Conservation (phyloP, 139 green algal species). For the Chlamydomonas schloesseri region DNA sequence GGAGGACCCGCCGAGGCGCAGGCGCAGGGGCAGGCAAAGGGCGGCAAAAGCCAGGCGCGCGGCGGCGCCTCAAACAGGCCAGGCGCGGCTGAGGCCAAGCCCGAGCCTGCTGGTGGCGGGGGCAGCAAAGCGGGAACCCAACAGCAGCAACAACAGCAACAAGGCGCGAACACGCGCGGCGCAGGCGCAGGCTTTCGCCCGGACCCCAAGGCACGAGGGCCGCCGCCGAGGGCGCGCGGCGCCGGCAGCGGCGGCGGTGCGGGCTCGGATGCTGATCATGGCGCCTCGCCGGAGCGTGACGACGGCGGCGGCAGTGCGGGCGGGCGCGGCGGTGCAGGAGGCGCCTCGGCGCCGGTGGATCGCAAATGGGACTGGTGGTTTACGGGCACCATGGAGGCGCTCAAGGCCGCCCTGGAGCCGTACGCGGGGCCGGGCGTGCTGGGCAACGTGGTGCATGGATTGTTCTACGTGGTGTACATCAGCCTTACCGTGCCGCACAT, state of each 20-base stretch:
- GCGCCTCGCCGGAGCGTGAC: background rate
- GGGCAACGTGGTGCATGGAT: no score
- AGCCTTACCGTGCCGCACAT: background rate
- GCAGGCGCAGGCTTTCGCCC: background rate
- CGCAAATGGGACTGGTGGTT: conserved; percentile 36
- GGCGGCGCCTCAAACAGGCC: no score
- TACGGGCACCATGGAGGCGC: background rate
- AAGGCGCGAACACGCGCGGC: no score
- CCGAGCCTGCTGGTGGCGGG: no score
- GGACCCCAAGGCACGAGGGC: background rate
- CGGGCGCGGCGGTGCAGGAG: background rate
- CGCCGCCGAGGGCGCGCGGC: background rate
- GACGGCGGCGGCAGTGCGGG: background rate
- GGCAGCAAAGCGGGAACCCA: background rate
- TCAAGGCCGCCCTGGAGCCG: background rate
- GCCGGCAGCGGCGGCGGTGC: background rate
- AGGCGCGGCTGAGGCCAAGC: background rate
- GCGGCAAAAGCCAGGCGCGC: no score
- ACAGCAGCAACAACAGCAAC: background rate
- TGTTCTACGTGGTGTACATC: background rate
- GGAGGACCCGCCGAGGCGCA: no score
- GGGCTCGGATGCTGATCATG: background rate
- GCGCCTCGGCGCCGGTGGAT: background rate
- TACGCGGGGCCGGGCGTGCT: background rate
- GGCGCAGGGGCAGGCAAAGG: no score